Evolutionary conservation across 1,284 basidiomycete genomes (phyloP).

Genomic region (Blastosporella zonata): DNA sequence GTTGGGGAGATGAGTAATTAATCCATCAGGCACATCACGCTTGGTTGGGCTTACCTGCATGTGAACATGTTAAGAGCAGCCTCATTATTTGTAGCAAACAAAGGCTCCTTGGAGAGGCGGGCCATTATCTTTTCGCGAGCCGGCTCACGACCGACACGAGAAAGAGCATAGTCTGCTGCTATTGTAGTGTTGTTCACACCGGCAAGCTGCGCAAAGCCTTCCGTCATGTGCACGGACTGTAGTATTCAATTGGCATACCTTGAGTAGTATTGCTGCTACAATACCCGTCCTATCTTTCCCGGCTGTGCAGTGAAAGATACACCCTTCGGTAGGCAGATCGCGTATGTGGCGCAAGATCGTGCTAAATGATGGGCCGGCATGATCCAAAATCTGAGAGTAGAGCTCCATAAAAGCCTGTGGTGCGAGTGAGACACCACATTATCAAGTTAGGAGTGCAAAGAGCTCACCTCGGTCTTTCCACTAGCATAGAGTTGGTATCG

Average conservation of each 20-base stretch:
- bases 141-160: conserved; percentile 73
- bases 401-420: conserved; percentile 73
- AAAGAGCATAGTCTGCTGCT: conserved; percentile 72
- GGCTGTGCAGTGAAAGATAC: conserved; percentile 76
- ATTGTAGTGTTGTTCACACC: conserved; percentile 63
- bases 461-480: conserved; percentile 67
- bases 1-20: conserved; percentile 11
- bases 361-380: conserved; percentile 63
- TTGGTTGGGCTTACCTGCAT: conserved; percentile 52
- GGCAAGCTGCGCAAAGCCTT: conserved; percentile 47
- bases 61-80: conserved; percentile 77
- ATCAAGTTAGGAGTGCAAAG: neutral
- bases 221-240: neutral
- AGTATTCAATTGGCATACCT: conserved; percentile 36
- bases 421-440: neutral
- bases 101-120: conserved; percentile 61
- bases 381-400: conserved; percentile 75
- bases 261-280: conserved; percentile 68
- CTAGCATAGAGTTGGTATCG: conserved; percentile 75
- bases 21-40: neutral
- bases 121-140: conserved; percentile 64
- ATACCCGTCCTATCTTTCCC: conserved; percentile 81
- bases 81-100: conserved; percentile 67
- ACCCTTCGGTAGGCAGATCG: conserved; percentile 61
- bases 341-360: conserved; percentile 65